Base-by-base conservation (phyloP, 257 asterid genomes). In the Penstemon eatonii region DNA sequence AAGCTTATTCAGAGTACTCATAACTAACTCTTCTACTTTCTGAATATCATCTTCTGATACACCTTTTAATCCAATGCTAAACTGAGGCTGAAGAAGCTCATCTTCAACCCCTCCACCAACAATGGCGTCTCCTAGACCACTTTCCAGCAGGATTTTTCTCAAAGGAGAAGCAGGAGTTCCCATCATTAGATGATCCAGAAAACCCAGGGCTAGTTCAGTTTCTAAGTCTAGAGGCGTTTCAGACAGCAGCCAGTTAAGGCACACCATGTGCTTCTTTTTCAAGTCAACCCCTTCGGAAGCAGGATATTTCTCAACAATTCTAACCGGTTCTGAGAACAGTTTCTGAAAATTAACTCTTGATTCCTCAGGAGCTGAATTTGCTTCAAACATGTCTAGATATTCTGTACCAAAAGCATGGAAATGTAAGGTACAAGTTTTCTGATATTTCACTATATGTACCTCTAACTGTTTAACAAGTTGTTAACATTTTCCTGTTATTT, bases 131-230 rank as follows among this genome's bases (percentile, higher is more conserved):
- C 99, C 99, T 5, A 88, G 76, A 67, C 95, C 96, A 85, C 99
- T 94, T 87, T 91, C 99, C 59, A 94, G 86, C 78, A 94, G 78
- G 77, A 82, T 83, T 83, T 94, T 94, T 76, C 96, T 84, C 91
- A 94, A 73, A 66, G 99, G 96, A 77, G 99, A 87, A 76, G 97
- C 99, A 43, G 99, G 99, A 72, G 97, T 94, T 71, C 99, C 99
- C 84, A 91, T 68, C 87, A 89, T 78, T 66, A 94, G 81, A 78
- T 94, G 97, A 71, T 94, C 96, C 74, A 94, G 65, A 74, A 94
- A 94, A 46, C 95, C 97, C 74, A 94, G 43, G 41, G 99, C 89
- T 57, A 94, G 86, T 79, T 94, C 99, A 38, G 96, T 89, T 84
- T 94, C 97, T 78, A 91, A 80, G 79, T 94, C 99, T 50, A 94